Conservation (phyloP, 495 filamentous ascomycete species). For the Daldinia decipiens region DNA sequence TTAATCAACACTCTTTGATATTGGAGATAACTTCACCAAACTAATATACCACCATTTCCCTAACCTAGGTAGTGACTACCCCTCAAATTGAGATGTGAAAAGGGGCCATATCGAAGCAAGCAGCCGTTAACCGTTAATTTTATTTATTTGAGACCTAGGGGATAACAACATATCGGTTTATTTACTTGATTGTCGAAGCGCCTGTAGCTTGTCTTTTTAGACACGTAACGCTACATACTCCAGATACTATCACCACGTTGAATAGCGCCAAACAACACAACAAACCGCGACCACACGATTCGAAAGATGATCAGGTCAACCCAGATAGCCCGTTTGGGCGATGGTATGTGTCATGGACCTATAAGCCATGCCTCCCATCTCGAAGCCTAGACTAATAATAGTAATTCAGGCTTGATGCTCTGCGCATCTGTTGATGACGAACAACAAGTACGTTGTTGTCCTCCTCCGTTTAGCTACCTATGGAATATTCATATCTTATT, state of each 20-base stretch:
- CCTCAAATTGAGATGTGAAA: neutral
- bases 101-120: neutral
- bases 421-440: constrained; percentile 95
- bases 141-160: no score
- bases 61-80: neutral
- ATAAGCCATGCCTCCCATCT: neutral
- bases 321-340: constrained; percentile 84
- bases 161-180: neutral
- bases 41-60: constrained; percentile 3
- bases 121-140: neutral
- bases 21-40: constrained; percentile 9
- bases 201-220: constrained; percentile 23
- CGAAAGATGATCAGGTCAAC: constrained; percentile 90
- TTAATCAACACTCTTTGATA: constrained; percentile 10
- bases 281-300: neutral
- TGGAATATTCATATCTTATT: neutral
- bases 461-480: no score
- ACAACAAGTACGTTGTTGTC: constrained; percentile 66
- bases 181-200: constrained; percentile 2
- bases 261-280: neutral
- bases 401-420: constrained; percentile 80
- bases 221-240: constrained; percentile 31
- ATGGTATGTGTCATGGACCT: constrained; percentile 69
- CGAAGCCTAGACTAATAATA: constrained; percentile 30
- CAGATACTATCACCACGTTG: neutral